Base-by-base conservation (phyloP, 2,329 filamentous ascomycete species). In the Pyrenophora tritici-repentis region DNA sequence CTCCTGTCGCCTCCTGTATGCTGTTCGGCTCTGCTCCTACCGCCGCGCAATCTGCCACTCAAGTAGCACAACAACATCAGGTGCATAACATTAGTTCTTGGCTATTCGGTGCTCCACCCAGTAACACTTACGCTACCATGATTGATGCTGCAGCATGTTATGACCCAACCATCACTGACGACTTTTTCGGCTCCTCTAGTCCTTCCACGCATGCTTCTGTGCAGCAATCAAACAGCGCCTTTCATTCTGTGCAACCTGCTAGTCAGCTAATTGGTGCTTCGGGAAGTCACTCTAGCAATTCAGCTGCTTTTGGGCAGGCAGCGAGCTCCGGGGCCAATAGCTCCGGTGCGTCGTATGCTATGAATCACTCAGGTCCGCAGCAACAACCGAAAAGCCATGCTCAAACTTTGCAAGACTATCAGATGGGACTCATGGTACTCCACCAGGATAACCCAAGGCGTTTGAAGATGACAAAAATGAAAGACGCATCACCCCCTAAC, bases 361-460 rank as follows among this genome's bases (percentile, higher is more conserved):
- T 12, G 36, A 17, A 4, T 13, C 2, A 26, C 36, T 10, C 18
- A 8, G 36, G 4, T 6, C 34, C 42, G 36, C 41, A 48, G 12
- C 52, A 55, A 37, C 26, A 17, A 29, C 14, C 42, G 13, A 14
- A 16, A 31, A 16, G 22, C 16, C 37, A 44, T 12, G 16, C 41
- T 13, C 7, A 38, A 6, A 32, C 40, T 14, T 78, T 92, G 22
- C 87, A 91, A 71, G 88, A 92, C 70, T 91, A 92, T 64, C 88
- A 92, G 75, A 91, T 90, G 87, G 87, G 91, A 67, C 74, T 91
- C 67, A 92, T 91, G 89, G 75, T 91, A 24, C 81, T 92, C 8
- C 88, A 92, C 72, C 89, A 92, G 73, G 88, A 92, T 73, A 92
- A 92, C 64, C 92, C 91, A 79, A 91, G 90, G 12, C 79, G 91